A percentile compares a stretch with the other conserved stretches of the same genome.
phyloP scores from a whole-genome alignment of 495 filamentous ascomycete genomes.

The Penicillium taxi region DNA sequence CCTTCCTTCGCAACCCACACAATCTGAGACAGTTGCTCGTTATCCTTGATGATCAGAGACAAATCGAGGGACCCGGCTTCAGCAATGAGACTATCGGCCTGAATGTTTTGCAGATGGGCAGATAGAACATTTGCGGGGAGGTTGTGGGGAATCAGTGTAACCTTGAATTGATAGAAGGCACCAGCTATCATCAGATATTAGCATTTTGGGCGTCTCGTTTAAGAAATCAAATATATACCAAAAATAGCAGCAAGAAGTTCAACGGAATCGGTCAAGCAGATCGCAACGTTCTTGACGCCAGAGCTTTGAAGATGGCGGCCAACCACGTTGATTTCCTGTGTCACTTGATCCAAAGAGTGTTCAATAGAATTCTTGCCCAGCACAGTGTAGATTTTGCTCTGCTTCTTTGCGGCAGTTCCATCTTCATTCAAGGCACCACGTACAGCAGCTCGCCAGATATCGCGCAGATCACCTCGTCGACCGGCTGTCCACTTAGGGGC shows the following conservation, averaged over 20 bases:
- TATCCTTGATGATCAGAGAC: conserved; percentile 56
- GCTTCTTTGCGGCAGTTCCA: conserved; percentile 49
- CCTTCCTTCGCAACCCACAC: conserved; percentile 92
- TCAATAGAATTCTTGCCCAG: conserved; percentile 65
- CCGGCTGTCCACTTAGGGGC: conserved; percentile 75
- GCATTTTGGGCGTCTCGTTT: conserved; percentile 5
- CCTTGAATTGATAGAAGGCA: conserved; percentile 73
- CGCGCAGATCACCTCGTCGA: conserved; percentile 81
- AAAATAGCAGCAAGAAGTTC: conserved; percentile 73
- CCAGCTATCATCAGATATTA: conserved; percentile 41
- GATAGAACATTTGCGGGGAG: conserved; percentile 57
- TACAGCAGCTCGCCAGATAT: conserved; percentile 78
- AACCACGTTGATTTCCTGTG: conserved; percentile 79
- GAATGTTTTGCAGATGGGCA: conserved; percentile 57
- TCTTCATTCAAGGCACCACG: conserved; percentile 54
- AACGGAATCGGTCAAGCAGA: conserved; percentile 89
- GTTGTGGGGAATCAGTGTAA: conserved; percentile 79
- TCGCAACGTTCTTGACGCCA: conserved; percentile 68
- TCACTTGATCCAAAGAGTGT: conserved; percentile 62
- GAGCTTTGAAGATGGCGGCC: conserved; percentile 63
- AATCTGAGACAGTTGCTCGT: conserved; percentile 63
- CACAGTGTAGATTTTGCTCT: conserved; percentile 73
- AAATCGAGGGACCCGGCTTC: conserved; percentile 84
- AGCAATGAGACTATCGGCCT: conserved; percentile 74
- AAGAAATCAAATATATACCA: conserved; percentile 34